Conservation (phyloP, 1,139 yeast species). For the Komagataea norvegica region DNA sequence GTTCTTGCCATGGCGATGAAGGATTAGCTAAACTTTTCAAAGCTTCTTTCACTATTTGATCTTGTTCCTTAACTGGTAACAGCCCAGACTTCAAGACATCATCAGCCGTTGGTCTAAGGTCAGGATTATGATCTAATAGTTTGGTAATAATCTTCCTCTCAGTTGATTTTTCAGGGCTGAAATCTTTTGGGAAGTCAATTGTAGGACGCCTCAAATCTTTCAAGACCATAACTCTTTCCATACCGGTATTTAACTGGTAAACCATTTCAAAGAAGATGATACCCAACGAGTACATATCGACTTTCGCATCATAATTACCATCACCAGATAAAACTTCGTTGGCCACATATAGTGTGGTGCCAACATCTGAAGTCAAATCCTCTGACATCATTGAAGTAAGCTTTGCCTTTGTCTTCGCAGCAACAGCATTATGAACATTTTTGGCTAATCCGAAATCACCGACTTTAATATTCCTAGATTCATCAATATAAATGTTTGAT, state of each 20-base stretch:
- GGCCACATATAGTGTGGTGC: constrained; percentile 91
- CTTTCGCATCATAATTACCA: constrained; percentile 83
- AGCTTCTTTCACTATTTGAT: constrained; percentile 84
- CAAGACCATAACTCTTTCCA: constrained; percentile 81
- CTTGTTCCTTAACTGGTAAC: constrained; percentile 86
- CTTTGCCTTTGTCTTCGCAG: constrained; percentile 30
- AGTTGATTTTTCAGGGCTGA: constrained; percentile 44
- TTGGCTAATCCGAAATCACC: constrained; percentile 98
- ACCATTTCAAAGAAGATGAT: constrained; percentile 95
- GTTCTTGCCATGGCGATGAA: constrained; percentile 90
- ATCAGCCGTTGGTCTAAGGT: constrained; percentile 71
- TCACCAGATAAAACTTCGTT: constrained; percentile 68
- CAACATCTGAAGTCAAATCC: constrained; percentile 86
- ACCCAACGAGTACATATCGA: constrained; percentile 93
- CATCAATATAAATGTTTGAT: constrained; percentile 91
- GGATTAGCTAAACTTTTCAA: constrained; percentile 81
- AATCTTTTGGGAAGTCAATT: constrained; percentile 64
- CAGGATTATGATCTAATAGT: constrained; percentile 75
- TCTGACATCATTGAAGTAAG: constrained; percentile 39
- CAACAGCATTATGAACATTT: constrained; percentile 52
- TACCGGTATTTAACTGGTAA: constrained; percentile 73
- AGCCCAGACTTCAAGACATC: constrained; percentile 73
- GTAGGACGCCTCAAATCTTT: constrained; percentile 54
- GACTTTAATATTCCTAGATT: constrained; percentile 79
- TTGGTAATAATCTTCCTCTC: constrained; percentile 64